Evolutionary conservation across 768 basidiomycete genomes (phyloP).

Genomic region (Lactarius trivialis): DNA sequence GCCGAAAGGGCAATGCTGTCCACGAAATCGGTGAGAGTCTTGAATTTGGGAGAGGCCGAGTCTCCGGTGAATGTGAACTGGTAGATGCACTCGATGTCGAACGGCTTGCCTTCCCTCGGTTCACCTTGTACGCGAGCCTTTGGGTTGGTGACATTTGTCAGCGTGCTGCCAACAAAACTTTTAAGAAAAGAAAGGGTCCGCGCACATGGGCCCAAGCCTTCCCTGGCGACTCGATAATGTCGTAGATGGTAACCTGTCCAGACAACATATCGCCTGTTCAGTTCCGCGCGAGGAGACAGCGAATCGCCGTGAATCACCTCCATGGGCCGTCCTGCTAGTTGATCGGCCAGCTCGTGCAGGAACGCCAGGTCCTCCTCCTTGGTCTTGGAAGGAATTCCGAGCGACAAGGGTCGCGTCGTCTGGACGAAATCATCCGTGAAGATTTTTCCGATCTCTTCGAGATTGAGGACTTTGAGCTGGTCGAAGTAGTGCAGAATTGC

Average conservation of each 20-base stretch:
- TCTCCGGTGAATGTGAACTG: background rate
- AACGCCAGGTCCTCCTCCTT: slow-evolving; percentile 10
- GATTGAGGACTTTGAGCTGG: background rate
- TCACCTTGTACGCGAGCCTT: background rate
- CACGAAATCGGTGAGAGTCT: background rate
- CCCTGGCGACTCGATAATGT: background rate
- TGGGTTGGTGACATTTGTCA: background rate
- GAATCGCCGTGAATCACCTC: background rate
- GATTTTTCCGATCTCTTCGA: background rate
- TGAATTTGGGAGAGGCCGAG: background rate
- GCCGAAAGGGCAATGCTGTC: background rate
- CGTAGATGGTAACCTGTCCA: slow-evolving; percentile 1
- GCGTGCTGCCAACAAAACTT: background rate
- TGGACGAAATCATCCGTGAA: slow-evolving; percentile 12
- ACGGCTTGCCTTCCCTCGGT: background rate
- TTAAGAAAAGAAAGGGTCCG: background rate
- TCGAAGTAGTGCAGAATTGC: slow-evolving; percentile 8
- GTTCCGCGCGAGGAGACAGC: background rate
- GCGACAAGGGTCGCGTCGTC: background rate
- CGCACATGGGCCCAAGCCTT: slow-evolving; percentile 10
- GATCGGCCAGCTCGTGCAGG: background rate
- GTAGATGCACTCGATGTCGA: slow-evolving; percentile 11
- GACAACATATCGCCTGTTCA: background rate
- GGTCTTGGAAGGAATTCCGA: background rate
- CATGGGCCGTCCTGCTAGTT: background rate